Conservation (phyloP, 495 filamentous ascomycete species). For the Friedmanniomyces simplex region DNA sequence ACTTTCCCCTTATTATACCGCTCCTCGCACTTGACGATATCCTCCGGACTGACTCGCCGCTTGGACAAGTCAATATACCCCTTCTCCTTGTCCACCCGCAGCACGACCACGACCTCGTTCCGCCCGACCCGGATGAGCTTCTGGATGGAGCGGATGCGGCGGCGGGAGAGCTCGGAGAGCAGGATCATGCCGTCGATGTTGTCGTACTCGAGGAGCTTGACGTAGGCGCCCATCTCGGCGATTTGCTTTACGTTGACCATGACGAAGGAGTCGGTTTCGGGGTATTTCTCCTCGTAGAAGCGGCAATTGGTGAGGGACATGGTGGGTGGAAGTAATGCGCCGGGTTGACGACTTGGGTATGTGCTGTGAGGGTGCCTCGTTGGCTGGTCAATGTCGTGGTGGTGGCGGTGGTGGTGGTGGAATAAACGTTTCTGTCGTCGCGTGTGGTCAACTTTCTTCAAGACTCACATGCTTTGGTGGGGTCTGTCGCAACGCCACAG, state of each 20-base stretch:
- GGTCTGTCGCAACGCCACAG: too few relatives aligned
- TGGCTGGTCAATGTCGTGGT: background rate
- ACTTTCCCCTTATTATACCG: constrained; percentile 99
- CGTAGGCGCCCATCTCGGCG: constrained; percentile 98
- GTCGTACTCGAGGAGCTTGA: constrained; percentile 98
- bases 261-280: constrained; percentile 97
- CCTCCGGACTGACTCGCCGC: constrained; percentile 91
- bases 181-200: constrained; percentile 99
- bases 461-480: too few relatives aligned
- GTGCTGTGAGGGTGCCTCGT: background rate
- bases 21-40: constrained; percentile 96
- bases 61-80: constrained; percentile 99
- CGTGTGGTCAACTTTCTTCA: background rate
- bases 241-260: constrained; percentile 83
- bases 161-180: constrained; percentile 86
- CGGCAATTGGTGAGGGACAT: constrained; percentile 99
- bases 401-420: background rate
- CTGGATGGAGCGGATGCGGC: constrained; percentile 96
- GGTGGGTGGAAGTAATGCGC: background rate
- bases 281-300: constrained; percentile 97
- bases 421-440: background rate
- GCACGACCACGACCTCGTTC: constrained; percentile 96
- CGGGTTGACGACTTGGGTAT: background rate
- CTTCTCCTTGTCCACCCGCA: constrained; percentile 98
- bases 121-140: constrained; percentile 96